Evolutionary conservation across 1,139 yeast genomes (phyloP).

Genomic region (Geotrichum phurueaensis): DNA sequence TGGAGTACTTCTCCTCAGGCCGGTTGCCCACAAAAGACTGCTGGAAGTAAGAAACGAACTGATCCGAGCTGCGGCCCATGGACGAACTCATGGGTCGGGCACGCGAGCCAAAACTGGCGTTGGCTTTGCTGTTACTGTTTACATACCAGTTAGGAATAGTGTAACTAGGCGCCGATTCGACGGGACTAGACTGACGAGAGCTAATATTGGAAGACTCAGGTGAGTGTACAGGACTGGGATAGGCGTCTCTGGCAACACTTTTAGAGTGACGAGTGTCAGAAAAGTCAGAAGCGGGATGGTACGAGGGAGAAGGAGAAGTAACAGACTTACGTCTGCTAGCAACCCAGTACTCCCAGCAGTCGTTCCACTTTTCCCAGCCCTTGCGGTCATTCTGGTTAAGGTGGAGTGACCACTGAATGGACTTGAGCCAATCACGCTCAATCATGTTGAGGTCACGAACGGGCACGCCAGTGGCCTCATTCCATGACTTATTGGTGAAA

Average conservation of each 20-base stretch:
- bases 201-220: slow-evolving; percentile 10
- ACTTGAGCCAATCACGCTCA: slow-evolving; percentile 68
- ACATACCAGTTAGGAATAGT: slow-evolving; percentile 19
- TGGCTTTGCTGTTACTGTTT: slow-evolving; percentile 5
- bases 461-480: slow-evolving; percentile 82
- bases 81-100: slow-evolving; percentile 11
- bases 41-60: slow-evolving; percentile 18
- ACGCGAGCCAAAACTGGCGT: slow-evolving; percentile 3
- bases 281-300: slow-evolving; percentile 1
- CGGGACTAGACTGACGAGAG: slow-evolving; percentile 10
- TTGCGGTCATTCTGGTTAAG: slow-evolving; percentile 28
- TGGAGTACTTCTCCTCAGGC: not conserved
- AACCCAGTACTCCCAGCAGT: slow-evolving; percentile 32
- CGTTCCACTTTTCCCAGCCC: slow-evolving; percentile 39
- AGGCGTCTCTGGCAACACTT: slow-evolving; percentile 5
- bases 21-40: slow-evolving; percentile 16
- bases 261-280: slow-evolving; percentile 9
- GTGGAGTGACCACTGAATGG: slow-evolving; percentile 34
- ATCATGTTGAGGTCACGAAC: slow-evolving; percentile 53
- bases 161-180: slow-evolving; percentile 14
- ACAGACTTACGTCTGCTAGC: slow-evolving; percentile 18
- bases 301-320: slow-evolving; percentile 1
- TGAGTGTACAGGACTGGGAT: slow-evolving; percentile 16
- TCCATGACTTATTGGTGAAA: slow-evolving; percentile 91
- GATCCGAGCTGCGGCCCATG: slow-evolving; percentile 4